These are phyloP conservation scores for Closterium sp. DNA, from an alignment of 139 green algal genomes.

Conservation along the genomic window DNA sequence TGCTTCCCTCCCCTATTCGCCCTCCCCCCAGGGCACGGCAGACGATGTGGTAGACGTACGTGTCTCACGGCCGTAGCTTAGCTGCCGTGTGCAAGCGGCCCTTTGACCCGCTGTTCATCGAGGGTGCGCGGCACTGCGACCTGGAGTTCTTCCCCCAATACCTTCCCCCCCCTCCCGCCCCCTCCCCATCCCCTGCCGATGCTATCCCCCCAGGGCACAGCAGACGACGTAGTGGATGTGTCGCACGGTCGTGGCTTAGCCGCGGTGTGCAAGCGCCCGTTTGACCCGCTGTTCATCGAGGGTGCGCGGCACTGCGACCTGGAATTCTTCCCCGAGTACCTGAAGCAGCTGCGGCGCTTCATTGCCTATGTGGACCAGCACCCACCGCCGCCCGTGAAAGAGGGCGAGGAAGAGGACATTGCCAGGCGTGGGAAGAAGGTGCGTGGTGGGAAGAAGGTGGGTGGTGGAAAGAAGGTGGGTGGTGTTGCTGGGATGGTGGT, in stretches of 20 bases:
- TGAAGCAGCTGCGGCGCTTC: constrained; percentile 63
- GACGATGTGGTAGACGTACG: constrained; percentile 83
- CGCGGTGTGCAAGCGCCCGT: constrained; percentile 55
- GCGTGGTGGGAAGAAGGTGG: too few relatives aligned
- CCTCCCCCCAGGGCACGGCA: constrained; percentile 40
- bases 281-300: constrained; percentile 71
- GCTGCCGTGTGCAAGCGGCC: constrained; percentile 53
- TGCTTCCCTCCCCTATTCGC: too few relatives aligned
- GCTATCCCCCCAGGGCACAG: constrained; percentile 31
- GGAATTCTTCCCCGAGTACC: constrained; percentile 65
- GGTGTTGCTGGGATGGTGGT: too few relatives aligned
- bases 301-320: constrained; percentile 61
- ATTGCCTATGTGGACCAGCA: constrained; percentile 44
- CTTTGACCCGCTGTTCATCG: constrained; percentile 70
- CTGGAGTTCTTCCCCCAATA: too few relatives aligned
- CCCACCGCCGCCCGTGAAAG: neutral
- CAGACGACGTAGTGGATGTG: constrained; percentile 80
- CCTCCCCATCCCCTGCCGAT: neutral
- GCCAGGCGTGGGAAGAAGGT: neutral
- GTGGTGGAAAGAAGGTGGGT: neutral
- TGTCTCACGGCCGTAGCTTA: constrained; percentile 71
- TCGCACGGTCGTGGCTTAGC: constrained; percentile 69
- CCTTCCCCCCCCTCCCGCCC: neutral
- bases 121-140: constrained; percentile 33
- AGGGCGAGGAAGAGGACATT: neutral